Evolutionary conservation across 345 rosid genomes (phyloP).

Genomic region (Citrus sinensis): DVS_A1.0 CM039169.1:33611001-33611500

Average conservation of each 20-base stretch:
- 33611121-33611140: slow-evolving; percentile 81
- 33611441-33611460: slow-evolving; percentile 66
- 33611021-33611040: slow-evolving; percentile 83
- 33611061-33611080: slow-evolving; percentile 89
- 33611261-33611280: slow-evolving; percentile 87
- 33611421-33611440: slow-evolving; percentile 86
- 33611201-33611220: slow-evolving; percentile 85
- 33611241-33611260: slow-evolving; percentile 69
- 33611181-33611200: slow-evolving; percentile 67
- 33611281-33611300: slow-evolving; percentile 89
- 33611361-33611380: slow-evolving; percentile 88
- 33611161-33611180: slow-evolving; percentile 86
- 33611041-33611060: slow-evolving; percentile 86
- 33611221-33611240: slow-evolving; percentile 70
- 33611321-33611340: slow-evolving; percentile 92
- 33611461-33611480: slow-evolving; percentile 77
- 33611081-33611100: slow-evolving; percentile 78
- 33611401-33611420: slow-evolving; percentile 76
- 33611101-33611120: slow-evolving; percentile 88
- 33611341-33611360: slow-evolving; percentile 77
- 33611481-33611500: slow-evolving; percentile 94
- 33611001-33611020: slow-evolving; percentile 68
- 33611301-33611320: slow-evolving; percentile 68
- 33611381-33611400: slow-evolving; percentile 76
- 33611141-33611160: slow-evolving; percentile 70